Base-by-base conservation (phyloP, 2,329 filamentous ascomycete species). In the Zymoseptoria brevis region DNA sequence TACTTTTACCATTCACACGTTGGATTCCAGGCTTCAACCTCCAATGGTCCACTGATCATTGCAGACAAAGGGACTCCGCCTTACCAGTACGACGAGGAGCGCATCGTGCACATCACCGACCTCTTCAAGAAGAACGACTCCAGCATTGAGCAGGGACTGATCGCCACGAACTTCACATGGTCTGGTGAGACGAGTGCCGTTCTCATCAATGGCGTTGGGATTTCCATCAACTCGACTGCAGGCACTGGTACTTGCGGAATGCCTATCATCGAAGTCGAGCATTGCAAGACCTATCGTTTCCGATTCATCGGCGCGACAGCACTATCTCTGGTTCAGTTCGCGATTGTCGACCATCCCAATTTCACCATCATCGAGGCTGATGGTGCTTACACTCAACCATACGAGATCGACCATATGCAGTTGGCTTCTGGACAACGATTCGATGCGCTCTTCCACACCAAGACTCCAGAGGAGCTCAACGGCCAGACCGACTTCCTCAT, bases 1-100 rank as follows among this genome's bases (percentile, higher is more conserved):
- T 88, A 87, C 67, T 87, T 85, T 68, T 88, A 87, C 66, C 85
- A 88, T 67, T 87, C 84, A 0, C 86, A 88, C 61, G 77, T 87
- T 16, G 84, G 79, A 0, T 82, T 87, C 59, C 84, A 88, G 67
- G 81, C 82, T 0, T 72, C 82, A 35, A 82, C 83, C 13, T 82
- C 82, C 0, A 71, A 78, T 6, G 86, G 86, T 0, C 73, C 80
- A 0, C 66, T 88, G 35, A 81, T 86, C 52, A 79, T 88, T n/a
- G 79, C 82, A 59, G 79, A 83, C 54, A 9, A 26, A 16, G 70
- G 67, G 0, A 45, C 57, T 13, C 67, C 70, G 9, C 84, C 84
- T 0, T 87, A 85, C 62, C 49, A 77, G 0, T 88, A 86, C 63
- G 83, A 88, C 57, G 84, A 82, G 2, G 86, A 88, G 24, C 75